Evolutionary conservation across 139 green algal species (phyloP).

Genomic region (Gonium pectorale): DNA sequence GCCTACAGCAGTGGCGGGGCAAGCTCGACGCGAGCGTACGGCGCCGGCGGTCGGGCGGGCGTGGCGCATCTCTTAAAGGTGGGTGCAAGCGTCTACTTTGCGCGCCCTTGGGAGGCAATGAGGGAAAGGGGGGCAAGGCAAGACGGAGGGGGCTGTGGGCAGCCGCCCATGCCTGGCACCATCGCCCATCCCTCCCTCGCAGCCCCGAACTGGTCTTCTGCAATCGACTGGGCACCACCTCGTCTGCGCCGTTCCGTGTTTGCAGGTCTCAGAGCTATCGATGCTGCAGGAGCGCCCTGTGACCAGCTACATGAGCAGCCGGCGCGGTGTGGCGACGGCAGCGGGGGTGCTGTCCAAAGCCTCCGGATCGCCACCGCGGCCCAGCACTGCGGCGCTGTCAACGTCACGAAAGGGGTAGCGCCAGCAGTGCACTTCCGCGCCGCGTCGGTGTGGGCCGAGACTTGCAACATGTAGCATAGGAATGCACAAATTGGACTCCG

Average conservation of each 20-base stretch:
- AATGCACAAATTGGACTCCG: no score
- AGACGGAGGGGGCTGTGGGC: neutral
- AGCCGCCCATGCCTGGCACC: neutral
- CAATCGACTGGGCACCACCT: neutral
- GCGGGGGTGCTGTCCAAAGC: slow-evolving; percentile 21
- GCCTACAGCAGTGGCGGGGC: no score
- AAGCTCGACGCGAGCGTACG: no score
- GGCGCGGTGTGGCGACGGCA: slow-evolving; percentile 24
- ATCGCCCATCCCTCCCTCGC: no score
- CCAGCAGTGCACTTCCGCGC: no score
- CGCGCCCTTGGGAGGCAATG: no score
- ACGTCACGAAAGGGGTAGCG: neutral
- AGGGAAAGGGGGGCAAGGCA: no score
- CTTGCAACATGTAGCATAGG: neutral
- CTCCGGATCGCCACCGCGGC: neutral
- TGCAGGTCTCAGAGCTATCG: slow-evolving; percentile 19
- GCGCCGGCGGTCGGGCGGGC: neutral
- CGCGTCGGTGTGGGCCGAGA: no score
- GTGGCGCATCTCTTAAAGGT: slow-evolving; percentile 39
- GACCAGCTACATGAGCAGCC: slow-evolving; percentile 27
- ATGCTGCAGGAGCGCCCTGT: slow-evolving; percentile 10
- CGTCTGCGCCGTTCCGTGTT: neutral
- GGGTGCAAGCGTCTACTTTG: no score
- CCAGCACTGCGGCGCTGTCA: neutral
- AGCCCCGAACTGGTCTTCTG: neutral